A percentile compares a stretch with the other conserved stretches of the same genome.
Evolutionary conservation across 257 asterid species (phyloP).

Genomic region (Solanum corneliomulleri): DNA sequence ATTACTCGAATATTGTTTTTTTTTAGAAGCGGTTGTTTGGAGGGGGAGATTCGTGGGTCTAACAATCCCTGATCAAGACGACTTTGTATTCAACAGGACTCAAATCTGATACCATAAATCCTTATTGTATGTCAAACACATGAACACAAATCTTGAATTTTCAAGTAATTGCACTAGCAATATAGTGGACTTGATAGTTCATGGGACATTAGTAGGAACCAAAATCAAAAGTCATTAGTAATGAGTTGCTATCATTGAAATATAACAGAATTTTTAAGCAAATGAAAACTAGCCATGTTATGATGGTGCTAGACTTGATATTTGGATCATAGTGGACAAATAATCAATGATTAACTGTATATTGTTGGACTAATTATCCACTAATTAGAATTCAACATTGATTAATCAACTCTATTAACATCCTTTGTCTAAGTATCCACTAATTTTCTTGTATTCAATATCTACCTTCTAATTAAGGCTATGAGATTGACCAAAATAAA

Average conservation of each 20-base stretch:
- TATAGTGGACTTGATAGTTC: background rate
- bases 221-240: background rate
- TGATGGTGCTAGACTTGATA: background rate
- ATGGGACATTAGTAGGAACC: background rate
- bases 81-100: accelerated
- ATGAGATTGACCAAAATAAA: too few relatives aligned
- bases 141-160: background rate
- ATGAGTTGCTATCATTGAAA: background rate
- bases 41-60: too few relatives aligned
- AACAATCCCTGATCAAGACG: too few relatives aligned
- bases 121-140: background rate
- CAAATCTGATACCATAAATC: background rate
- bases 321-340: background rate
- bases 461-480: background rate
- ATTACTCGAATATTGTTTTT: too few relatives aligned
- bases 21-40: too few relatives aligned
- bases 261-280: background rate
- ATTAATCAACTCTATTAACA: background rate
- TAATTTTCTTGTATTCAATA: background rate
- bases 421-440: background rate
- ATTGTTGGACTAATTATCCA: background rate
- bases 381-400: background rate
- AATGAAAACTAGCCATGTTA: background rate
- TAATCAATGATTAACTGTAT: background rate
- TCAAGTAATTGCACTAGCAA: background rate